Base-by-base conservation (phyloP, 2,329 filamentous ascomycete species). In the Aspergillus unguis region DNA sequence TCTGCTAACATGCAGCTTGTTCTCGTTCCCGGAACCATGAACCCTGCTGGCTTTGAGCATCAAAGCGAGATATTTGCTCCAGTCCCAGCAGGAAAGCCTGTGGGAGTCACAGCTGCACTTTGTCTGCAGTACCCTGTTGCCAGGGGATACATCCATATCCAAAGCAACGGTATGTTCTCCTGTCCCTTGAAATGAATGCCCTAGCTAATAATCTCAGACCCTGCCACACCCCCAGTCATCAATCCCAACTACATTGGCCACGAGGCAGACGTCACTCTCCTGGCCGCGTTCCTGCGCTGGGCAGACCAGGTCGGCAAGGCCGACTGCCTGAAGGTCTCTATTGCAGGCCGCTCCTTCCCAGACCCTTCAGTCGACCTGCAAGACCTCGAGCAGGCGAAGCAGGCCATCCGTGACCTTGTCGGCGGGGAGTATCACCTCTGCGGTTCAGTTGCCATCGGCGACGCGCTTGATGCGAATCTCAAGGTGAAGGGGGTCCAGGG, bases 391-490 rank as follows among this genome's bases (percentile, higher is more conserved):
- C 17, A 48, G 2, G 62, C 48, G 17, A 56, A 57, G 23, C 23
- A 54, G 10, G 53, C 48, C 5, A 54, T 62, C 4, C 59, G 56
- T 5, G 52, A 63, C 7, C 2, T 23, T 1, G 51, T 53, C 2
- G 27, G 38, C 9, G 3, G 36, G 43, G 32, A 41, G 35, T 10
- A 63, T 25, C 63, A 65, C 44, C 49, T 59, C 23, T 56, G 54
- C 29, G 62, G 62, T 2, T 65, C 65, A 2, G 64, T 65, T 45
- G 64, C 66, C 8, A 66, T 70, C 64, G 65, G 65, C 1, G 63
- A 62, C 44, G 67, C 64, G 1, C 56, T 70, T 9, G 63, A 69
- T 36, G 55, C 58, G 5, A 56, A 59, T 11, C 48, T 70, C 38
- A 57, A 53, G 0, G 67, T 69, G 3, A 63, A 68, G 28, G 65